Evolutionary conservation across 2,329 filamentous ascomycete species (phyloP).

Genomic region (Furcasterigmium sp.): DNA sequence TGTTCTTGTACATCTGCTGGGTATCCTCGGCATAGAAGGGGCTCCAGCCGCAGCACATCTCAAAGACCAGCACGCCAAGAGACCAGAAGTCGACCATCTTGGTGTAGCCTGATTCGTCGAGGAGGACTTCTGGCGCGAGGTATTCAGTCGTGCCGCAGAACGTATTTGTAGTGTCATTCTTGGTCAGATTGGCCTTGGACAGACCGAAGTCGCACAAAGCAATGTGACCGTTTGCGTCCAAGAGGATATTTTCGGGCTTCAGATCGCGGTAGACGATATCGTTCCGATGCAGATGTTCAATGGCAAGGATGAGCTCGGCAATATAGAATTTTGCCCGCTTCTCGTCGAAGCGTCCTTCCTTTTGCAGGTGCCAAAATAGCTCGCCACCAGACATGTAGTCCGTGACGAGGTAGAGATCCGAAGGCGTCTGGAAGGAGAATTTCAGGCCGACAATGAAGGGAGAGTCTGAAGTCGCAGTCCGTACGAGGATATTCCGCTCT

Average conservation of each 20-base stretch:
- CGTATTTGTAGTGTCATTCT: conserved; percentile 97
- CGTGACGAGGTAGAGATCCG: conserved; percentile 95
- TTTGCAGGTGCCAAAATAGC: conserved; percentile 97
- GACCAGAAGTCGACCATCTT: conserved; percentile 99
- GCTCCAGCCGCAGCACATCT: conserved; percentile 99
- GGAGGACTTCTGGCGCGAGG: conserved; percentile 85
- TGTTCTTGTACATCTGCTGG: conserved; percentile 99
- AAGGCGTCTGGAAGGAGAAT: conserved; percentile 97
- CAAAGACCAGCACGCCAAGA: conserved; percentile 91
- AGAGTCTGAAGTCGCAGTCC: conserved; percentile 91
- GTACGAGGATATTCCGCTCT: conserved; percentile 93
- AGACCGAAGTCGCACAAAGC: conserved; percentile 96
- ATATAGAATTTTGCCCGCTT: conserved; percentile 97
- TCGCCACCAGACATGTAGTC: conserved; percentile 99
- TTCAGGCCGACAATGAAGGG: conserved; percentile 97
- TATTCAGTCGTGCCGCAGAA: conserved; percentile 99
- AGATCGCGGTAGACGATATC: conserved; percentile 97
- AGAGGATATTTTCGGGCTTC: conserved; percentile 94
- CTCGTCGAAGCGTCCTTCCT: conserved; percentile 93
- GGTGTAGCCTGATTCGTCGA: conserved; percentile 96
- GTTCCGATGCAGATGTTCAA: conserved; percentile 92
- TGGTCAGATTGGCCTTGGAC: conserved; percentile 94
- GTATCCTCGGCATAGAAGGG: conserved; percentile 99
- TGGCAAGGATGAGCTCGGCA: conserved; percentile 89
- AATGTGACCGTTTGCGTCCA: conserved; percentile 97